A percentile compares a stretch with the other conserved stretches of the same genome.
Evolutionary conservation across 371 early-diverging fungal genomes (phyloP).

Genomic region (Mucor indicus): DNA sequence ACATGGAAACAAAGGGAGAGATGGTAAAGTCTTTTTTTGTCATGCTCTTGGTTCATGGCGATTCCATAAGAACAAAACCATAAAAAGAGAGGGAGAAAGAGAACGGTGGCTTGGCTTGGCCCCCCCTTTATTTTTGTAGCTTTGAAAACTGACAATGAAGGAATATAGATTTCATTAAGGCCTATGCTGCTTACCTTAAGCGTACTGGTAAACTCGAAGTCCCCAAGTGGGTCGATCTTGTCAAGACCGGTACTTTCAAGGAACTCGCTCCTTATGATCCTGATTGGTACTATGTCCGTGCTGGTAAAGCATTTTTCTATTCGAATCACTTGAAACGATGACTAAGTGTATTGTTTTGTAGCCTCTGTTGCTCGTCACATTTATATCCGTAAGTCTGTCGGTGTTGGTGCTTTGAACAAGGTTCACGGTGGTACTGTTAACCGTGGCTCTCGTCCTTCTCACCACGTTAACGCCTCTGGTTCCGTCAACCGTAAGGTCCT

Average conservation of each 20-base stretch:
- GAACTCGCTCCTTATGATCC: slow-evolving; percentile 95
- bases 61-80: no score
- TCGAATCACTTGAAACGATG: no score
- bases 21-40: no score
- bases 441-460: slow-evolving; percentile 92
- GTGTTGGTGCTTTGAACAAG: slow-evolving; percentile 92
- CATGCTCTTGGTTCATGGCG: no score
- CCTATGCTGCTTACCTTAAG: slow-evolving; percentile 97
- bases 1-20: no score
- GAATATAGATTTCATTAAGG: slow-evolving; percentile 82
- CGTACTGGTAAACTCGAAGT: slow-evolving; percentile 95
- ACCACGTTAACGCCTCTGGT: slow-evolving; percentile 84
- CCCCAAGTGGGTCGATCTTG: slow-evolving; percentile 96
- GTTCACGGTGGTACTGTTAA: slow-evolving; percentile 87
- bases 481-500: slow-evolving; percentile 90
- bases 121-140: no score
- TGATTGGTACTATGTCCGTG: slow-evolving; percentile 98
- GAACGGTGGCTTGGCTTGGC: no score
- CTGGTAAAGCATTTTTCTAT: slow-evolving; percentile 55
- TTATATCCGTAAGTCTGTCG: slow-evolving; percentile 91
- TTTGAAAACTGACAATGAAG: no score
- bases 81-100: no score
- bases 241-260: slow-evolving; percentile 94
- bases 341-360: slow-evolving; percentile 23
- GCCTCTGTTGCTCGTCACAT: slow-evolving; percentile 96